A percentile compares a stretch with the other conserved stretches of the same genome.
Conservation (phyloP, 2,329 filamentous ascomycete genomes). For the Phialophora verrucosa region DNA sequence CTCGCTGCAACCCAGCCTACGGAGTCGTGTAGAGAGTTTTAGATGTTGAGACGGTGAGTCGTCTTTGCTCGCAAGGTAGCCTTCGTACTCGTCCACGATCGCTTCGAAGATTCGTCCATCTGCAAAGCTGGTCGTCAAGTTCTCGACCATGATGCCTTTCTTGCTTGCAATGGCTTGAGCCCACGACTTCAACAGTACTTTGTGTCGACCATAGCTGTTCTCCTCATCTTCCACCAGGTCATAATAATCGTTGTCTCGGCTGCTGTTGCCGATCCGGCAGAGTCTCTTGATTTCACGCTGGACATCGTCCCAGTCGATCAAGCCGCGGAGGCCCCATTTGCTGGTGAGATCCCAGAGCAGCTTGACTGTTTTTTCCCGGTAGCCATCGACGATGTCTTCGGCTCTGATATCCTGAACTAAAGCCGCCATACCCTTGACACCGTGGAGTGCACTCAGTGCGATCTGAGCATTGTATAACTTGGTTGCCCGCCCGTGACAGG, state of each 20-base stretch:
- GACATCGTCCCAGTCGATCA: slow-evolving; percentile 63
- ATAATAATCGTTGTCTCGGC: slow-evolving; percentile 33
- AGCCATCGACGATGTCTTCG: slow-evolving; percentile 67
- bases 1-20: slow-evolving; percentile 36
- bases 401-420: slow-evolving; percentile 55
- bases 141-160: slow-evolving; percentile 55
- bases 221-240: slow-evolving; percentile 42
- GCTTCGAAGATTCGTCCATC: slow-evolving; percentile 60
- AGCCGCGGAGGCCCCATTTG: slow-evolving; percentile 59
- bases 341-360: slow-evolving; percentile 66
- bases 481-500: slow-evolving; percentile 60
- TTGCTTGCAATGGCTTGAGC: slow-evolving; percentile 57
- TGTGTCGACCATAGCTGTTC: slow-evolving; percentile 42
- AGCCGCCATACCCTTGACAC: slow-evolving; percentile 49
- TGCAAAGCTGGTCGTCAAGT: slow-evolving; percentile 65
- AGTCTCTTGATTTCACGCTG: slow-evolving; percentile 58
- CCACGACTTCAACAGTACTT: slow-evolving; percentile 61
- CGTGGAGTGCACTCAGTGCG: slow-evolving; percentile 59
- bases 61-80: slow-evolving; percentile 37
- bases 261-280: slow-evolving; percentile 32
- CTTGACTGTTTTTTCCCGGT: slow-evolving; percentile 67
- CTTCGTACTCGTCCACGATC: slow-evolving; percentile 64
- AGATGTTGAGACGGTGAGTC: background rate
- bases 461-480: slow-evolving; percentile 66
- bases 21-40: slow-evolving; percentile 29